Evolutionary conservation across 2,329 filamentous ascomycete species (phyloP), one percentile per base, ranked within the genome.

Genomic region (Epicoccum nigrum): DNA sequence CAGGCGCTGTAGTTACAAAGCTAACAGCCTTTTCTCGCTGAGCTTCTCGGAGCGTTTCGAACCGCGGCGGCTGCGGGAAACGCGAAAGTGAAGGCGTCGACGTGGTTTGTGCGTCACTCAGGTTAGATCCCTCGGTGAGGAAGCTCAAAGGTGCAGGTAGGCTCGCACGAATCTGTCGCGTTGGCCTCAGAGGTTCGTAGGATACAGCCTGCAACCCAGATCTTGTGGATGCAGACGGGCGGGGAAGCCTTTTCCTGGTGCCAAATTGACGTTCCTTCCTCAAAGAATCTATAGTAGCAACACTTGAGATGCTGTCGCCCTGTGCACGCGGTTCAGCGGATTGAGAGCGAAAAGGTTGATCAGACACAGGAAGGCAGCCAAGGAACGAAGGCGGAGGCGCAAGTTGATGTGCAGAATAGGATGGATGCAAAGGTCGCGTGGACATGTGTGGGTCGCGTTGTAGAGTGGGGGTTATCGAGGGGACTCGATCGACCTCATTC

Each of bases 201-300:
- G 37, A 58, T 42, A 30, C 48, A 39, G n/a, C 38, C 41, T 11
- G 42, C 20, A 23, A 48, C 6, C 34, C 34, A 50, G 54, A 40
- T 31, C 54, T 51, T 52, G 44, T 56, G 46, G 56, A 32, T 33
- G 50, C 49, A 50, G 51, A 48, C 46, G 69, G 69, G 51, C 65
- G 66, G 37, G 70, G 70, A 1, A 73, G 59, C 49, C 65, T 66
- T 60, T 72, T 73, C 46, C 68, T 71, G 19, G 68, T 50, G 53
- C 71, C 68, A 45, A 67, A 72, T 30, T 65, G 51, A 55, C 64
- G 57, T 60, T 64, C 58, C 54, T 64, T 71, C 23, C 46, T 51
- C 42, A 54, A 42, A 19, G 52, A 51, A 17, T 49, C 56, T 27
- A 34, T 17, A 28, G 55, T 57, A 3, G 52, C 57, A 19, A 57